Base-by-base conservation (phyloP, 768 basidiomycete genomes). In the Tephrocybe rancida region DNA sequence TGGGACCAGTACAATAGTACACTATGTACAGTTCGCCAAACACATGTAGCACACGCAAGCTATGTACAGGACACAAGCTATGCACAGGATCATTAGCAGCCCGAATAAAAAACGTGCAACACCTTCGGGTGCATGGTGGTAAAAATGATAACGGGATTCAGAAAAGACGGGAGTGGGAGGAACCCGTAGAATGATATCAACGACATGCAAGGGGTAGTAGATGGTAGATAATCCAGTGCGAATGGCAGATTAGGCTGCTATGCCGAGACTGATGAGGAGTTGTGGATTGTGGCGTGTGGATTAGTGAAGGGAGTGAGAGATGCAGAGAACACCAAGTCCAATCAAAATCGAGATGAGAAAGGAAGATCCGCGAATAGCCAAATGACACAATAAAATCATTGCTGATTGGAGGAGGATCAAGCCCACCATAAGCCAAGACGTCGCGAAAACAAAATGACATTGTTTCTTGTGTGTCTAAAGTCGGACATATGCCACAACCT, bases 71-170 rank as follows among this genome's bases (percentile, higher is more conserved):
- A n/a, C n/a, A n/a, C n/a, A n/a, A n/a, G n/a, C n/a, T n/a, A n/a
- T n/a, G n/a, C n/a, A 47, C 37, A 47, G 22, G 45, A 37, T 34
- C 41, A 57, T 44, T 50, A 38, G 34, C 34, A 47, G 32, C 38
- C 24, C 38, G 21, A 39, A 39, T 35, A 50, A 39, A 44, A 16
- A 27, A 37, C 19, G 42, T 32, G 11, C 34, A 11, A 24, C 26
- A 32, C 26, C 44, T 11, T 21, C 35, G 30, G 39, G 21, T 8
- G 38, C 18, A 24, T 9, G 24, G 29, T 18, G 42, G 51, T 18
- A 24, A 27, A 19, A 24, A 22, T 7, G 30, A 34, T 4, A 21
- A 38, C 6, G 43, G 38, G 32, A n/a, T n/a, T n/a, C n/a, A n/a
- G n/a, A n/a, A 27, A 48, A 7, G 11, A 30, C 2, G 24, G 26